Base-by-base conservation (phyloP, 108 stramenopile genomes). In the Pinguiococcus pyrenoidosus region DNA sequence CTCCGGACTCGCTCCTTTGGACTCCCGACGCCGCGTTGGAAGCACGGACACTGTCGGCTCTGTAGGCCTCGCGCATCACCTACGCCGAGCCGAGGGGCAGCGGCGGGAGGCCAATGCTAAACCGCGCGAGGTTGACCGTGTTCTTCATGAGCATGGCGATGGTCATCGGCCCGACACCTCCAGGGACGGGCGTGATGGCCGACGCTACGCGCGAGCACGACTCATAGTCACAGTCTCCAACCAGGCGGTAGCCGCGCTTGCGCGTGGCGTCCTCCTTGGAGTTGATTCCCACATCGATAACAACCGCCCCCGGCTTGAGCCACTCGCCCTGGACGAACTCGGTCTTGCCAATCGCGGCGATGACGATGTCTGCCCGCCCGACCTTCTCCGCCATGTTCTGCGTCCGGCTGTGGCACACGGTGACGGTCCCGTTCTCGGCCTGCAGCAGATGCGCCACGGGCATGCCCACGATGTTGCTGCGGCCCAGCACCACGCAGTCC, bases 131-230 rank as follows among this genome's bases (percentile, higher is more conserved):
- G 42, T 68, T 78, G 49, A 85, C 75, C 7, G 92, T 93, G 65
- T 97, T 97, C 35, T 82, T 62, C 61, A 93, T 61, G 41, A 96
- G 59, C 90, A 94, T 92, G 35, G 96, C 93, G 67, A 99, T 92
- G 0, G 92, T 96, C 92, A 99, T 94, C 21, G 96, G 96, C 8
- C 96, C 96, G 17, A 99, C 93, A 26, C 93, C 96, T 23, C 96
- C 96, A 2, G 96, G 96, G 26, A 99, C 96, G 0, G 96, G 96
- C 16, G 93, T 94, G 43, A 97, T 86, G 54, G 66, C 75, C 32
- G 72, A 69, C 26, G 80, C 79, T 32, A 85, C 76, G 41, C 56
- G 53, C 52, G 55, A 53, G 18, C 63, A 81, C 28, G 52, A 75
- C 0, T 59, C 76, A 62, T 73, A 89, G 66, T 85, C 68, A 13